phyloP scores from a whole-genome alignment of 2,329 filamentous ascomycete species.

The Arthrobotrys sinensis region DNA sequence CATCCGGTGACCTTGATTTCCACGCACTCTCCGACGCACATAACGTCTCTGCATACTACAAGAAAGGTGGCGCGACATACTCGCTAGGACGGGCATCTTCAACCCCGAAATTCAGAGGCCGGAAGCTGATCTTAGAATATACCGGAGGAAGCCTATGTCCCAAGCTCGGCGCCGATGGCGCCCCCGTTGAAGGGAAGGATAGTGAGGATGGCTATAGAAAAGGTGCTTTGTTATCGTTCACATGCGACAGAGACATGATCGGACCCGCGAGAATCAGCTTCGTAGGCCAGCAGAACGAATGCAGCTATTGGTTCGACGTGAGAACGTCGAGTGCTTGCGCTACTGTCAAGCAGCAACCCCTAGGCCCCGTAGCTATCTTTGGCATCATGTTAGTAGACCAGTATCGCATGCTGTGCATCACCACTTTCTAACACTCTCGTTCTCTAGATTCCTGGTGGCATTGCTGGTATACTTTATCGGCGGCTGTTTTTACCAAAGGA shows the following conservation, averaged over 20 bases:
- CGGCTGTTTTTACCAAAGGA: constrained; percentile 94
- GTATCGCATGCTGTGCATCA: constrained; percentile 7
- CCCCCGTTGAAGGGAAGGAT: constrained; percentile 67
- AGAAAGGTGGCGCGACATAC: constrained; percentile 66
- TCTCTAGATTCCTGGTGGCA: constrained; percentile 74
- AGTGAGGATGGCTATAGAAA: constrained; percentile 72
- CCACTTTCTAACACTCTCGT: not conserved
- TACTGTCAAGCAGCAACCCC: constrained; percentile 76
- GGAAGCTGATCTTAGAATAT: constrained; percentile 84
- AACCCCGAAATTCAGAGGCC: constrained; percentile 74
- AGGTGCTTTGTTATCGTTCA: constrained; percentile 90
- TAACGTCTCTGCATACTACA: constrained; percentile 86
- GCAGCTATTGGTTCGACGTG: constrained; percentile 95
- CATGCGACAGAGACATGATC: constrained; percentile 85
- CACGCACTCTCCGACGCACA: constrained; percentile 65
- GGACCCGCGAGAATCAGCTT: constrained; percentile 82
- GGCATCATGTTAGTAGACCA: constrained; percentile 82
- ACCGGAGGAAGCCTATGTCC: constrained; percentile 81
- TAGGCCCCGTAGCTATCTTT: constrained; percentile 83
- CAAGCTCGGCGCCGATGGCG: constrained; percentile 66
- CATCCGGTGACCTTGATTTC: constrained; percentile 51
- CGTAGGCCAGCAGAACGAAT: constrained; percentile 89
- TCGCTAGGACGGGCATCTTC: constrained; percentile 63
- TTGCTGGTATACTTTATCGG: constrained; percentile 91
- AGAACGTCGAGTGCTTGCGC: constrained; percentile 88